Evolutionary conservation across 1,284 basidiomycete species (phyloP).

Genomic region (Sphaerobolus stellatus): DNA sequence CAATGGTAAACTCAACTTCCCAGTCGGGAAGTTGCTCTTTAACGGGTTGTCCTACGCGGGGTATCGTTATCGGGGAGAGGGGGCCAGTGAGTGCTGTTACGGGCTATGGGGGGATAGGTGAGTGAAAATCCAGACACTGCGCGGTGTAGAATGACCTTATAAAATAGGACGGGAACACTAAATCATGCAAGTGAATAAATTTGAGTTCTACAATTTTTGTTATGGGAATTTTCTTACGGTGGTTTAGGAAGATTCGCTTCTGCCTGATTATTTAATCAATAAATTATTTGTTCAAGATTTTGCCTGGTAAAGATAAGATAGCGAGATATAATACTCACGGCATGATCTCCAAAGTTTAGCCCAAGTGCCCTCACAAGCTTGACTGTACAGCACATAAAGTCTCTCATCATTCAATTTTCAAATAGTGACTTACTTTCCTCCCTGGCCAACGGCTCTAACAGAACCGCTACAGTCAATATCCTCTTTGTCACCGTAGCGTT

Average conservation of each 20-base stretch:
- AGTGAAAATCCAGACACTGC: slow-evolving; percentile 29
- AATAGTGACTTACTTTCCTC: slow-evolving; percentile 20
- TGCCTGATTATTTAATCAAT: slow-evolving; percentile 40
- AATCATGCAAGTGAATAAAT: too few species aligned
- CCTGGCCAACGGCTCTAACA: slow-evolving; percentile 68
- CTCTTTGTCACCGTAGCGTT: slow-evolving; percentile 59
- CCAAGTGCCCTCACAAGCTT: slow-evolving; percentile 76
- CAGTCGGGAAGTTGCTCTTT: slow-evolving; percentile 79
- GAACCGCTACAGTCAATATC: slow-evolving; percentile 64
- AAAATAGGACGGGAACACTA: slow-evolving; percentile 14
- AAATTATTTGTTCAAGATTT: slow-evolving; percentile 2
- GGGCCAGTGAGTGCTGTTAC: slow-evolving; percentile 70
- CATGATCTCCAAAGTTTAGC: slow-evolving; percentile 79
- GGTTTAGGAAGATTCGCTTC: slow-evolving; percentile 66
- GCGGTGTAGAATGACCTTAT: slow-evolving; percentile 17
- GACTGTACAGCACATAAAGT: slow-evolving; percentile 44
- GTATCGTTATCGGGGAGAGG: slow-evolving; percentile 63
- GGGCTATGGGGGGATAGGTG: slow-evolving; percentile 78
- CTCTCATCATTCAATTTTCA: background rate
- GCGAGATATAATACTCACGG: slow-evolving; percentile 48
- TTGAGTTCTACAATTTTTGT: too few species aligned
- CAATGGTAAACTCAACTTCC: slow-evolving; percentile 84
- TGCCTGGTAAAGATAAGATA: background rate
- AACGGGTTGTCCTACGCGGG: slow-evolving; percentile 65
- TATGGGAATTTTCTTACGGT: slow-evolving; percentile 50